These are phyloP conservation scores for Chlorella sp. DNA, from an alignment of 139 green algal genomes.

Conservation along the genomic window DNA sequence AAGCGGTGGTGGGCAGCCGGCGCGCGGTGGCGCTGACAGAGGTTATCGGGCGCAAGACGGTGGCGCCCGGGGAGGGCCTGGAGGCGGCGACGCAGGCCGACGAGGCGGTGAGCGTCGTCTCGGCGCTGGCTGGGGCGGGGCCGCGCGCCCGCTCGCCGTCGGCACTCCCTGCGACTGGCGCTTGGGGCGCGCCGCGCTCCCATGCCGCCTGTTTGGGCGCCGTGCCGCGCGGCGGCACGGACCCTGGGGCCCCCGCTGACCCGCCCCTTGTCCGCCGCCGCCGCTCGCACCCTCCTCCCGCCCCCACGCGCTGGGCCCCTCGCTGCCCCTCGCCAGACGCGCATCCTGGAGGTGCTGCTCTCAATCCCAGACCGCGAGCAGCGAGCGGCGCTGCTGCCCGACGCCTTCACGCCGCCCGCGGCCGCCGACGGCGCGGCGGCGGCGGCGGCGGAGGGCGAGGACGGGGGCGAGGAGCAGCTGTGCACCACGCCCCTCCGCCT, in stretches of 20 bases:
- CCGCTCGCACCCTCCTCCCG: too few relatives aligned
- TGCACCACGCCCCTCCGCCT: conserved; percentile 43
- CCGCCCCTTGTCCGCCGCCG: too few relatives aligned
- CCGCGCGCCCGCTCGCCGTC: too few relatives aligned
- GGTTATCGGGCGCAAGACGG: conserved; percentile 27
- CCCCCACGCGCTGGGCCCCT: too few relatives aligned
- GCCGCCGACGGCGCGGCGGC: not conserved
- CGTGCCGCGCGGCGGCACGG: too few relatives aligned
- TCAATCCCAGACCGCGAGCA: conserved; percentile 19
- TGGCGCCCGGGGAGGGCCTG: conserved; percentile 15
- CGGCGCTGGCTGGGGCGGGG: too few relatives aligned
- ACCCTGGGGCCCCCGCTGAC: too few relatives aligned
- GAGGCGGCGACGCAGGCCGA: conserved; percentile 4
- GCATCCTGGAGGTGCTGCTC: conserved; percentile 52
- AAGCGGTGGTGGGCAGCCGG: conserved; percentile 33
- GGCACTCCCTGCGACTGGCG: too few relatives aligned
- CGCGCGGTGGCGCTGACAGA: conserved; percentile 20
- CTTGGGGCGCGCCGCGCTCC: too few relatives aligned
- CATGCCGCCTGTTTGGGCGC: too few relatives aligned
- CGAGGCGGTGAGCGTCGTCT: not conserved
- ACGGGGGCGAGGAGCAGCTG: conserved; percentile 31
- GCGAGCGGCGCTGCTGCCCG: conserved; percentile 39
- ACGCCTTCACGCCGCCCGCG: conserved; percentile 41
- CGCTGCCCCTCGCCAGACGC: too few relatives aligned
- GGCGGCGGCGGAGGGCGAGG: conserved; percentile 11